Evolutionary conservation across 805 yeast genomes (phyloP).

Genomic region (Naumovozyma castellii): DNA sequence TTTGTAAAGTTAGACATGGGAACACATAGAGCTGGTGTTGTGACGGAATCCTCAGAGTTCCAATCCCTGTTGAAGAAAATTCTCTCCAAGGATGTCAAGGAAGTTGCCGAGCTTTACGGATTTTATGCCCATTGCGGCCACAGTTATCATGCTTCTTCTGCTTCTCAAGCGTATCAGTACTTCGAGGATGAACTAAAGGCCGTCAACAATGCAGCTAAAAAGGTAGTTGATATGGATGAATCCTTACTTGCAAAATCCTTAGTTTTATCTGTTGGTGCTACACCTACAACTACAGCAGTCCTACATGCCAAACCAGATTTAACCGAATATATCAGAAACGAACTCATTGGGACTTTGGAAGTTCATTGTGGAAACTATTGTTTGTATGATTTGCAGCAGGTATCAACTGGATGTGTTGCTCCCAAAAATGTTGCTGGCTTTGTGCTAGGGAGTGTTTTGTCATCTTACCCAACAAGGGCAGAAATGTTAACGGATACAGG

Average conservation of each 20-base stretch:
- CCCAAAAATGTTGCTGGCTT: constrained; percentile 39
- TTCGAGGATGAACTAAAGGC: constrained; percentile 49
- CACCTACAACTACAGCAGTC: constrained; percentile 64
- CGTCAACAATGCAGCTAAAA: constrained; percentile 45
- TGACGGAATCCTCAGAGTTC: constrained; percentile 30
- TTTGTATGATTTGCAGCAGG: constrained; percentile 66
- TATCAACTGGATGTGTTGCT: constrained; percentile 53
- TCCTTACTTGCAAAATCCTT: too few species aligned
- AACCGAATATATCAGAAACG: constrained; percentile 8
- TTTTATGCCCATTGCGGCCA: constrained; percentile 78
- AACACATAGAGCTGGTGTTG: constrained; percentile 57
- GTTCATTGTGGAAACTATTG: constrained; percentile 78
- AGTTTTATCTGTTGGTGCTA: constrained; percentile 66
- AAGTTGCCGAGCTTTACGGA: constrained; percentile 44
- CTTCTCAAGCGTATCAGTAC: constrained; percentile 38
- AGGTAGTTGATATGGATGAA: too few species aligned
- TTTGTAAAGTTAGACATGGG: constrained; percentile 68
- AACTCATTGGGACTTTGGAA: constrained; percentile 41
- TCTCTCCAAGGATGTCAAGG: constrained; percentile 16
- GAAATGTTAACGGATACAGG: constrained; percentile 63
- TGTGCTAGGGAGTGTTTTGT: constrained; percentile 51
- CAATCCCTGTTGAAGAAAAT: constrained; percentile 30
- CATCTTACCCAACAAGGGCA: constrained; percentile 46
- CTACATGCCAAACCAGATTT: constrained; percentile 8
- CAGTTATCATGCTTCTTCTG: constrained; percentile 44